Evolutionary conservation across 2,329 filamentous ascomycete genomes (phyloP), one percentile per base, ranked within the genome.

Genomic region (Ophiostoma ulmi): DNA sequence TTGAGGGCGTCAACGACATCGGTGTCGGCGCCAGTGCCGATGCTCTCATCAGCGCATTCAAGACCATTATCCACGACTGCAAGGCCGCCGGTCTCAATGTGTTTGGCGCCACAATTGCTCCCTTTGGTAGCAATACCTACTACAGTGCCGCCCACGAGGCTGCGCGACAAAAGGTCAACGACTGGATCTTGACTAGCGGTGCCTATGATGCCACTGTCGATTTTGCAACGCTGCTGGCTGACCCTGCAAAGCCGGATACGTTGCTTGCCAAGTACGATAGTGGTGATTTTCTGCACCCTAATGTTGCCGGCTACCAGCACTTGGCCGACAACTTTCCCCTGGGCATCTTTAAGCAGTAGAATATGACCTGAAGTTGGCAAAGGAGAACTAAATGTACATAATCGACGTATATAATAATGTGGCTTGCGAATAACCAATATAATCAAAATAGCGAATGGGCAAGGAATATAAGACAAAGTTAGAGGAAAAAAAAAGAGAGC

Each of bases 21-120:
- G 89, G 88, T 3, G 80, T 78, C 1, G 84, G 82, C 0, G 78
- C 79, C 1, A 75, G 83, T 0, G 83, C 84, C 31, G 82, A 83
- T 69, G 75, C 78, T 2, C 78, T 91, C 2, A 84, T 87, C 48
- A 80, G 80, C n/a, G 86, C 86, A 0, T 91, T 86, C 75, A 78
- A 81, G 70, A 85, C 88, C 73, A 88, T 91, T 41, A 81, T 83
- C 2, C 79, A 80, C 1, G 82, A 87, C 17, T 80, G 87, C 22
- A 86, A 87, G 75, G 80, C 82, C 0, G 81, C 82, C 2, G 84
- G 84, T 0, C 82, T 90, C 36, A 82, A 83, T 0, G 80, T 88
- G 8, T 88, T 90, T 74, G 88, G 81, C 0, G 88, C 86, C 0
- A 91, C 89, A 0, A 89, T 91, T 72, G 90, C 88, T 3, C 88